phyloP scores from a whole-genome alignment of 2,329 filamentous ascomycete species.

The Hypoxylon sp. region DNA sequence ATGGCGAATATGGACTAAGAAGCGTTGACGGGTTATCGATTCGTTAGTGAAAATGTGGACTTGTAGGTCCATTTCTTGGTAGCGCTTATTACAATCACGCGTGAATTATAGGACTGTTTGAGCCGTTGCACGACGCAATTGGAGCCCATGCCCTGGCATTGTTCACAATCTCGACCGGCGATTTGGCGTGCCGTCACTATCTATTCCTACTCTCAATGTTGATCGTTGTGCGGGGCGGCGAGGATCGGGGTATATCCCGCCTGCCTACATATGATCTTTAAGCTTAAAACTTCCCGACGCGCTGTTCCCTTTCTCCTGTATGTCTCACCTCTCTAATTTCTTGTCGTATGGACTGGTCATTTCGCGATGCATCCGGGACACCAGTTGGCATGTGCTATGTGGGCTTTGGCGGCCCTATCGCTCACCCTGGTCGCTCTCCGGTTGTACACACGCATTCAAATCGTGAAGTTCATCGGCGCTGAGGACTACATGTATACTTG shows the following conservation, averaged over 20 bases:
- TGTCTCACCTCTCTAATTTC: slow-evolving; percentile 31
- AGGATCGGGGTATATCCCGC: not conserved
- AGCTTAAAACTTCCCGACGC: slow-evolving; percentile 24
- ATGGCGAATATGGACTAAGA: slow-evolving; percentile 14
- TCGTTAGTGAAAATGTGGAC: slow-evolving; percentile 27
- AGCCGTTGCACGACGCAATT: slow-evolving; percentile 30
- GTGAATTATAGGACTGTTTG: not conserved
- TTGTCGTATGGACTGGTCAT: slow-evolving; percentile 13
- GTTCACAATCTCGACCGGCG: slow-evolving; percentile 36
- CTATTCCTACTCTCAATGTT: slow-evolving; percentile 15
- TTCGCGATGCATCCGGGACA: slow-evolving; percentile 53
- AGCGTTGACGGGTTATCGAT: slow-evolving; percentile 17
- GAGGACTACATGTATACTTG: slow-evolving; percentile 57
- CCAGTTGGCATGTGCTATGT: slow-evolving; percentile 53
- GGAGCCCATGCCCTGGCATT: slow-evolving; percentile 25
- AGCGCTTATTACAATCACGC: slow-evolving; percentile 33
- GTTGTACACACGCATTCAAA: slow-evolving; percentile 51
- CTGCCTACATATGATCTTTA: not conserved
- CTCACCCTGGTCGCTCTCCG: slow-evolving; percentile 46
- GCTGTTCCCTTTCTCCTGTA: slow-evolving; percentile 14
- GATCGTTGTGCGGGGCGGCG: slow-evolving; percentile 24
- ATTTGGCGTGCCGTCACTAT: slow-evolving; percentile 25
- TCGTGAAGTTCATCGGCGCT: slow-evolving; percentile 56
- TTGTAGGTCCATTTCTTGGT: slow-evolving; percentile 15
- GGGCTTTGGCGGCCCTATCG: slow-evolving; percentile 56